Evolutionary conservation across 805 yeast genomes (phyloP).

Genomic region (Cyberlindnera mycetangii): DNA sequence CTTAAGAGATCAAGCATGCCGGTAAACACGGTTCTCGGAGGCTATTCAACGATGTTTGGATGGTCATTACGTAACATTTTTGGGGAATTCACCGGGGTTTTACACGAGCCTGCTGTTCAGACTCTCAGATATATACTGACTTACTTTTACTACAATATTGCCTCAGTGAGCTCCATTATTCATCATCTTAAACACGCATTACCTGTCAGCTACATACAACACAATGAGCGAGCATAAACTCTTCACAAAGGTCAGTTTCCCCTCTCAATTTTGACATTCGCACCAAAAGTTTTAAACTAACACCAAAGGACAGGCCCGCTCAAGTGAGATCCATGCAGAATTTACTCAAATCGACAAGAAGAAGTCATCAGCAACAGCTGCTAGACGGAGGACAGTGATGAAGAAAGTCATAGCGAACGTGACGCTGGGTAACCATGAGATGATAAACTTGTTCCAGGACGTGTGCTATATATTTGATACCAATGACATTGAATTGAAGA

Average conservation of each 20-base stretch:
- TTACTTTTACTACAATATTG: background rate
- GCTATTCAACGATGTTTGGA: background rate
- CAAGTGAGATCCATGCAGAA: constrained; percentile 33
- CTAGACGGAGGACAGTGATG: constrained; percentile 47
- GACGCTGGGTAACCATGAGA: constrained; percentile 78
- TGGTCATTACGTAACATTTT: background rate
- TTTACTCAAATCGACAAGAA: constrained; percentile 36
- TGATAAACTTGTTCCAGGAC: constrained; percentile 64
- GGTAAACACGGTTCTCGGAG: constrained; percentile 8
- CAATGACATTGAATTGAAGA: constrained; percentile 66
- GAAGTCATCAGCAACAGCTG: constrained; percentile 28
- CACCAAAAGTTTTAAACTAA: background rate
- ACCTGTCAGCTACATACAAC: background rate
- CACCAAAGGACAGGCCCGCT: constrained; percentile 14
- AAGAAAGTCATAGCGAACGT: constrained; percentile 80
- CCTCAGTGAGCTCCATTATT: too few species aligned
- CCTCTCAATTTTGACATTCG: background rate
- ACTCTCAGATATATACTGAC: too few species aligned
- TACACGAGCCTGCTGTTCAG: too few species aligned
- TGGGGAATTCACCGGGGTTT: background rate
- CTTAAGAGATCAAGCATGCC: background rate
- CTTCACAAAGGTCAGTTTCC: constrained; percentile 24
- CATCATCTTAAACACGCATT: background rate
- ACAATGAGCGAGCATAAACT: constrained; percentile 24
- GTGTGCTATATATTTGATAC: constrained; percentile 49